Conservation (phyloP, 257 asterid species). For the Linaria vulgaris region DNA sequence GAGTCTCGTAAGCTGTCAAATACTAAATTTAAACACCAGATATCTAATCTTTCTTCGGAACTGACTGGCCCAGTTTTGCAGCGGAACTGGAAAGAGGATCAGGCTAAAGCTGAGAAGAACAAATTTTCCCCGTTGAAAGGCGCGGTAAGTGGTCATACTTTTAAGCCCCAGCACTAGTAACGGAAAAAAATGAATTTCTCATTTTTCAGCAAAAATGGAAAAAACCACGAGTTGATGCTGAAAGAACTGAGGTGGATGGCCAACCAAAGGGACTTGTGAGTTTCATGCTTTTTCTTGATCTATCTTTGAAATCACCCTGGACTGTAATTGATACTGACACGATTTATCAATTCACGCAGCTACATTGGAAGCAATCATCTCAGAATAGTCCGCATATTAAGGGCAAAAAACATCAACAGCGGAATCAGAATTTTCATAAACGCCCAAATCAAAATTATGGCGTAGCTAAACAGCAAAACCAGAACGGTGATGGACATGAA, state of each 20-base stretch:
- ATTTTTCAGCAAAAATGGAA: conserved; percentile 43
- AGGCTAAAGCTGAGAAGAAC: conserved; percentile 44
- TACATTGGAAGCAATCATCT: conserved; percentile 62
- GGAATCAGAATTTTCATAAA: conserved; percentile 31
- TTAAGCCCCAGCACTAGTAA: conserved; percentile 3
- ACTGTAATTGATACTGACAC: conserved; percentile 24
- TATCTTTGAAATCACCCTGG: background rate
- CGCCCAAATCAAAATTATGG: conserved; percentile 38
- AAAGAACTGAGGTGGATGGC: conserved; percentile 39
- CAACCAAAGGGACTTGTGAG: conserved; percentile 79
- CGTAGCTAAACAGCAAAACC: conserved; percentile 23
- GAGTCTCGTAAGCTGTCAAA: conserved; percentile 57
- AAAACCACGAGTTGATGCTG: conserved; percentile 35
- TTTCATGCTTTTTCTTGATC: conserved; percentile 25
- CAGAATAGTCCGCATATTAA: conserved; percentile 35
- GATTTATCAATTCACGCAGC: conserved; percentile 44
- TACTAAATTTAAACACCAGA: conserved; percentile 14
- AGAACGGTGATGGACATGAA: conserved; percentile 21
- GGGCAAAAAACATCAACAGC: conserved; percentile 34
- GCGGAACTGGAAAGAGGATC: conserved; percentile 71
- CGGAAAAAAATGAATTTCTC: conserved; percentile 24
- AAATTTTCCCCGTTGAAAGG: conserved; percentile 39
- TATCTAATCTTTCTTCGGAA: conserved; percentile 23
- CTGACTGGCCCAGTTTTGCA: conserved; percentile 36
- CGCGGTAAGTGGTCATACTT: conserved; percentile 38